Base-by-base conservation (phyloP, 2,329 filamentous ascomycete genomes). In the Sphaerulina musiva region DNA sequence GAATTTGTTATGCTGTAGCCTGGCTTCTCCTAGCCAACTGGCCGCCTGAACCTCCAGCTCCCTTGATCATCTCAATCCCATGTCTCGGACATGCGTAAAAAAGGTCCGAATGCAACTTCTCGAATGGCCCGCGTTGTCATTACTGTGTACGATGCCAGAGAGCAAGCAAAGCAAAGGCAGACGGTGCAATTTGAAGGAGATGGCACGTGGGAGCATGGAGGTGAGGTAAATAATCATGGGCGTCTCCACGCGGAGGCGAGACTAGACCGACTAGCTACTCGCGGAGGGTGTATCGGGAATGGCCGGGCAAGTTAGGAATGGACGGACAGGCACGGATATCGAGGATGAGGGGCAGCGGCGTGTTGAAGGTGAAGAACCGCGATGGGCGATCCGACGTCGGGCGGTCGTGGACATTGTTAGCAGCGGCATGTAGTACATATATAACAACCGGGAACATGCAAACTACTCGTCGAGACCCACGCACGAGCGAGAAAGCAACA, bases 1-100 rank as follows among this genome's bases (percentile, higher is more conserved):
- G 23, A 49, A 31, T 42, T 39, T 29, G 50, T 52, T 53, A 41
- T 42, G 36, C 48, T 49, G 54, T 44, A 49, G 40, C 45, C 44
- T 50, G 45, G 48, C 48, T 38, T 38, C 10, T 10, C 12, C 34
- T 2, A 38, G 6, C 34, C 34, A 38, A 4, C 34, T 38, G 34
- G 34, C 34, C 34, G 12, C 34, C 26, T 29, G 26, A 29, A 29
- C 26, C 26, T 29, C 26, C 40, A 20, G 40, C n/a, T 36, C 45
- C 29, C 34, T 41, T 44, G 46, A 43, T 53, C 43, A 53, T 42
- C 43, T 36, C 14, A 36, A 29, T 12, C 32, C 41, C 46, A 48
- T 48, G 8, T 43, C 8, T 47, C 23, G 44, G 46, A 40, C 43
- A 43, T 46, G 45, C 45, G 48, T 14, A 55, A 34, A 55, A 34